Evolutionary conservation across 805 yeast genomes (phyloP), one percentile per base, ranked within the genome.

Genomic region (Candida boidinii): DNA sequence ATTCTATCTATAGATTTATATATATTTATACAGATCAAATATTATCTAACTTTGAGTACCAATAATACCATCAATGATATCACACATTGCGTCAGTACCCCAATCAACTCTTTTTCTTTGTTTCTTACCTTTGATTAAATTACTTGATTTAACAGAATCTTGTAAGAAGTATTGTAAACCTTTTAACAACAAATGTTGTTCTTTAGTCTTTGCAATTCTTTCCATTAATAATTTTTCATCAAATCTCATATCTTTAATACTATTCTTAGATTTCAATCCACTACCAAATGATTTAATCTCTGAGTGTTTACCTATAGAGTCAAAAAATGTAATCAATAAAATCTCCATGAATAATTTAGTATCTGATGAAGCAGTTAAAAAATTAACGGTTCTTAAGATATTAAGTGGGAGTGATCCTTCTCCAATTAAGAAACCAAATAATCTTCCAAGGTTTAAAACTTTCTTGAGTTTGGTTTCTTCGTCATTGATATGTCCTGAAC

Each of bases 361-460:
- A 40, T 84, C 88, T 0, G 68, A 46, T 16, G 68, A 64, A 10
- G 82, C 58, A 0, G 86, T 73, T 36, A 88, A 55, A 37, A 88
- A 79, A 43, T 90, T 82, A 21, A 84, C 71, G 6, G 76, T 76
- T 42, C 81, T 73, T 42, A 92, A 64, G 2, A 82, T 57, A 47
- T 84, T 88, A 30, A 92, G 61, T 3, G 86, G 76, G 39, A 90
- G 60, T 0, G 79, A 67, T 1, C 82, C 84, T 45, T 83, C 86
- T 3, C 82, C 76, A 13, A 88, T 69, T 28, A 92, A 51, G 31
- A 61, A 64, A 1, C 95, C 97, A 47, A 73, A 92, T 42, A 92
- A 76, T 37, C 85, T 67, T 3, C 95, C 96, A 42, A 79, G 62
- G 43, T 84, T 85, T 28, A 82, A 66, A 16, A 78, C 64, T 42